phyloP scores from a whole-genome alignment of 129 eudicot species.

The Helichrysum umbraculigerum region DNA sequence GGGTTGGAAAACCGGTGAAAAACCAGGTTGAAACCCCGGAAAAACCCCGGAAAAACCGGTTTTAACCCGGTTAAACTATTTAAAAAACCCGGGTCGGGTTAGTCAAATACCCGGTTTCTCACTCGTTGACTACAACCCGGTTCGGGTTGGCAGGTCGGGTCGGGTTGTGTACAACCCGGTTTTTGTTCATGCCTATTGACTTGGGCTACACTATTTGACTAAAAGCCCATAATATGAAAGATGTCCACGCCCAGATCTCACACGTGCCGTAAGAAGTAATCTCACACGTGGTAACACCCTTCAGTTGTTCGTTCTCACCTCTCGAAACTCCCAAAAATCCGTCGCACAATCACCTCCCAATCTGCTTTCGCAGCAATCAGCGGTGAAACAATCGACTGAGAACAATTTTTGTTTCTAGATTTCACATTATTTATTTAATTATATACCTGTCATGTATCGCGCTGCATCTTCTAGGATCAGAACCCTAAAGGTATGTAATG shows the following conservation, averaged over 20 bases:
- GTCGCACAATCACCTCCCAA: constrained; percentile 16
- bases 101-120: too few relatives aligned
- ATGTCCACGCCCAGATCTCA: constrained; percentile 30
- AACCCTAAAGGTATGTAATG: constrained; percentile 64
- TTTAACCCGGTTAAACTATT: too few relatives aligned
- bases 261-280: constrained; percentile 24
- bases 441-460: constrained; percentile 59
- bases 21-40: too few relatives aligned
- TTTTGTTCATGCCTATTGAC: too few relatives aligned
- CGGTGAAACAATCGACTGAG: constrained; percentile 10
- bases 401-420: not conserved
- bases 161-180: too few relatives aligned
- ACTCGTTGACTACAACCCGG: too few relatives aligned
- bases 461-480: constrained; percentile 62
- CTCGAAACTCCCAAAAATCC: constrained; percentile 27
- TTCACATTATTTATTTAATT: constrained; percentile 1
- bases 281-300: constrained; percentile 30
- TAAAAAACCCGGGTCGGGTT: too few relatives aligned
- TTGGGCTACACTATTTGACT: not conserved
- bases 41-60: too few relatives aligned
- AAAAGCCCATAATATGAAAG: not conserved
- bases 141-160: too few relatives aligned
- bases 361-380: constrained; percentile 12
- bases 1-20: too few relatives aligned
- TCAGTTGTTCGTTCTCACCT: constrained; percentile 11